Conservation (phyloP, 345 rosid genomes). For the Conringia planisiliqua region DNA sequence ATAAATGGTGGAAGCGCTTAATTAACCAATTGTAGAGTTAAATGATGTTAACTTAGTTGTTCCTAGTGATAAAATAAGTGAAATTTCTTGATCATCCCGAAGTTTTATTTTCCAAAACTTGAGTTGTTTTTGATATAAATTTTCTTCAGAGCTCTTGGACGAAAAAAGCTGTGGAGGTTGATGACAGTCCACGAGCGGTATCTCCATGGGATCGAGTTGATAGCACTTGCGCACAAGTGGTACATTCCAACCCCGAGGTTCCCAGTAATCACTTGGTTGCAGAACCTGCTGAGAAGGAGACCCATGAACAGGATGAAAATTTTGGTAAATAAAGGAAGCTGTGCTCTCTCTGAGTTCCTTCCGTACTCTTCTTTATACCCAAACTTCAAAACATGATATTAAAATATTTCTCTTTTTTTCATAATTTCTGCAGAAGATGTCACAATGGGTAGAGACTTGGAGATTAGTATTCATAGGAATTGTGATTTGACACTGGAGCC, state of each 20-base stretch:
- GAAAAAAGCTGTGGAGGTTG: slow-evolving; percentile 52
- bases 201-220: slow-evolving; percentile 57
- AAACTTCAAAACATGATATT: slow-evolving; percentile 9
- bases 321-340: slow-evolving; percentile 32
- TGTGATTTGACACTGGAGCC: slow-evolving; percentile 38
- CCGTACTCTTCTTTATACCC: not conserved
- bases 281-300: slow-evolving; percentile 37
- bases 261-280: slow-evolving; percentile 35
- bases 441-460: slow-evolving; percentile 40
- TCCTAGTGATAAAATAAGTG: slow-evolving; percentile 5
- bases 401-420: not conserved
- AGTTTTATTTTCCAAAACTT: not conserved
- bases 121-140: not conserved
- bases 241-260: slow-evolving; percentile 49
- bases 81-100: slow-evolving; percentile 1
- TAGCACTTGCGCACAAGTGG: slow-evolving; percentile 67
- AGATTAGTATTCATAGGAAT: slow-evolving; percentile 35
- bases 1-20: slow-evolving; percentile 17
- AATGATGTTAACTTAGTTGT: not conserved
- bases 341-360: slow-evolving; percentile 4
- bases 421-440: slow-evolving; percentile 40
- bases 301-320: slow-evolving; percentile 38
- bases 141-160: slow-evolving; percentile 69
- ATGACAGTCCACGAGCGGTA: slow-evolving; percentile 46
- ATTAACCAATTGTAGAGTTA: slow-evolving; percentile 4